Percentiles rank a stretch among this genome's conserved stretches.
Evolutionary conservation across 2,329 filamentous ascomycete genomes (phyloP).

Genomic region (Clonostachys rhizophaga): DNA sequence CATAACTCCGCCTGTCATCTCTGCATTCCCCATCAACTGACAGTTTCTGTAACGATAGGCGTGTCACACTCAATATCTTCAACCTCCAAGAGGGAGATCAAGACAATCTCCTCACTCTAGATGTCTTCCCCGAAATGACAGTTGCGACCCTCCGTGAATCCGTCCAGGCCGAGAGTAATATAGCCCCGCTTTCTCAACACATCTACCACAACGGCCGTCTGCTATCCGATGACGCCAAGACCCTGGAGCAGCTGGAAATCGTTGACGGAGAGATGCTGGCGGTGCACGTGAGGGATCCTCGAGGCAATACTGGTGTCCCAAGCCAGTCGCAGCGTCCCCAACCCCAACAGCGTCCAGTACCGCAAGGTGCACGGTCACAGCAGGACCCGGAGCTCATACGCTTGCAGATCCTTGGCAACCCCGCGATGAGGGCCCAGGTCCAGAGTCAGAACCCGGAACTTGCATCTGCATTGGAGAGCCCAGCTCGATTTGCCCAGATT

Average conservation of each 20-base stretch:
- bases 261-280: slow-evolving; percentile 89
- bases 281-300: slow-evolving; percentile 67
- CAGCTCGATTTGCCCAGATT: slow-evolving; percentile 69
- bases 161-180: slow-evolving; percentile 76
- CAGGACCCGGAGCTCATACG: slow-evolving; percentile 75
- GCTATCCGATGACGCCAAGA: slow-evolving; percentile 72
- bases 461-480: slow-evolving; percentile 70
- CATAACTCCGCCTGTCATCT: too few relatives aligned
- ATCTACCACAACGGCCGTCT: slow-evolving; percentile 88
- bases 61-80: slow-evolving; percentile 81
- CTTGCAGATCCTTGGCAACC: slow-evolving; percentile 76
- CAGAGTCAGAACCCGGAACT: slow-evolving; percentile 71
- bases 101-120: slow-evolving; percentile 74
- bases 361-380: slow-evolving; percentile 10
- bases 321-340: slow-evolving; percentile 6
- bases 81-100: slow-evolving; percentile 64
- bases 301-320: slow-evolving; percentile 37
- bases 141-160: slow-evolving; percentile 82
- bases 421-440: slow-evolving; percentile 66
- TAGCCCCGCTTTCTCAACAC: slow-evolving; percentile 70
- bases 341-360: slow-evolving; percentile 21
- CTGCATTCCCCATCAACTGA: too few relatives aligned
- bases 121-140: slow-evolving; percentile 78
- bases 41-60: slow-evolving; percentile 46
- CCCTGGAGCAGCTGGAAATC: slow-evolving; percentile 76